A percentile compares a stretch with the other conserved stretches of the same genome.
phyloP scores from a whole-genome alignment of 1,284 basidiomycete genomes.

The Irpex rosettiformis region DNA sequence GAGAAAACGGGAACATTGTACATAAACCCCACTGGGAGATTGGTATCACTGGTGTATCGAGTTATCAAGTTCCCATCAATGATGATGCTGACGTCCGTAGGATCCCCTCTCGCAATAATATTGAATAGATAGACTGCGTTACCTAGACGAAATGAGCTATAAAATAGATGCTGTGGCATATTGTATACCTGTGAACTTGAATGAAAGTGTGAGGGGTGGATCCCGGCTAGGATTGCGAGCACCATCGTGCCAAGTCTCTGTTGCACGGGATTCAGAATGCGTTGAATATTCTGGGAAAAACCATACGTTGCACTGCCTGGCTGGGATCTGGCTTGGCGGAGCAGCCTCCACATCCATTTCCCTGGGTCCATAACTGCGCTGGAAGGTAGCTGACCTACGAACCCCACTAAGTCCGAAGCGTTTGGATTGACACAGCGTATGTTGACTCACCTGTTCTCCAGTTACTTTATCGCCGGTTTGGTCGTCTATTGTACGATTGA shows the following conservation, averaged over 20 bases:
- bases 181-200: conserved; percentile 6
- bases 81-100: conserved; percentile 7
- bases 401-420: not conserved
- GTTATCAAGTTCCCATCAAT: conserved; percentile 3
- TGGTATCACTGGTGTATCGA: not conserved
- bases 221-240: not conserved
- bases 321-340: not conserved
- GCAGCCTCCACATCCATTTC: not conserved
- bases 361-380: not conserved
- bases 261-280: not conserved
- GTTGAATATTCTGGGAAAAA: not conserved
- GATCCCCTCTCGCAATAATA: not conserved
- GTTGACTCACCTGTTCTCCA: conserved; percentile 1
- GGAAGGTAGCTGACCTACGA: conserved; percentile 1
- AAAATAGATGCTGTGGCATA: not conserved
- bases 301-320: not conserved
- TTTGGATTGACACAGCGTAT: not conserved
- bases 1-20: conserved; percentile 8
- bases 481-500: conserved; percentile 8
- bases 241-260: conserved; percentile 10
- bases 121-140: conserved; percentile 7
- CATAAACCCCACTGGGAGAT: not conserved
- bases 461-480: not conserved
- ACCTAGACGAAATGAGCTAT: not conserved
- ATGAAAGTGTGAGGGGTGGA: conserved; percentile 1